phyloP scores from a whole-genome alignment of 2,329 filamentous ascomycete species.

The Aphanoascus verrucosus region DNA sequence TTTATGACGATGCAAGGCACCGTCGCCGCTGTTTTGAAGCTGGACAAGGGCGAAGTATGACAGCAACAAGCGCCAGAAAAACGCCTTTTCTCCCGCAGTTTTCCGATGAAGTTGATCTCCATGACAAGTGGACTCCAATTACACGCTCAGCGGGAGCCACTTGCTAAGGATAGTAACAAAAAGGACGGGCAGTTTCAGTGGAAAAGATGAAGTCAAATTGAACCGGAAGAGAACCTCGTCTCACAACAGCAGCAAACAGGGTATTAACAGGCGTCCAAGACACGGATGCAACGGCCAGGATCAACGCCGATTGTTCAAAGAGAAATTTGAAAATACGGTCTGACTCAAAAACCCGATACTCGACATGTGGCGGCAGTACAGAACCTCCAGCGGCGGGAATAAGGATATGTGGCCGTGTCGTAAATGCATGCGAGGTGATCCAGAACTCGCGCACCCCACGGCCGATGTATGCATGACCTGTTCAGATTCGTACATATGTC shows the following conservation, averaged over 20 bases:
- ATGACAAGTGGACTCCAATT: no score
- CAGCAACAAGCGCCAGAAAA: not conserved
- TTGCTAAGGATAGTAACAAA: not conserved
- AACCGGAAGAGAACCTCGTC: not conserved
- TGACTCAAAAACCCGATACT: not conserved
- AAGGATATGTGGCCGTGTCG: not conserved
- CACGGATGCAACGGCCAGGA: constrained; percentile 9
- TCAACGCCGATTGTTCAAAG: not conserved
- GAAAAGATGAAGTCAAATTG: not conserved
- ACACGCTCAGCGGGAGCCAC: no score
- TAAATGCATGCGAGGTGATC: constrained; percentile 10
- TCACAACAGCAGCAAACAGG: not conserved
- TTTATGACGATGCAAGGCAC: constrained; percentile 2
- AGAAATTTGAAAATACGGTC: not conserved
- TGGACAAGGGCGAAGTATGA: not conserved
- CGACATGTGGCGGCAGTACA: constrained; percentile 5
- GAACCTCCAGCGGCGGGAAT: not conserved
- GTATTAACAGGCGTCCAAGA: not conserved
- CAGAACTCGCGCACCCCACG: not conserved
- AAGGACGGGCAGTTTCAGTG: not conserved
- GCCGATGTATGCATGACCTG: constrained; percentile 5
- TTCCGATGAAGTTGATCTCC: not conserved
- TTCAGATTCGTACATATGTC: not conserved
- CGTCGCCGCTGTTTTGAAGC: not conserved
- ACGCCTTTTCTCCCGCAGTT: not conserved